These are phyloP conservation scores for Daphne laureola DNA, from an alignment of 441 rosid genomes.

Conservation along the genomic window DNA sequence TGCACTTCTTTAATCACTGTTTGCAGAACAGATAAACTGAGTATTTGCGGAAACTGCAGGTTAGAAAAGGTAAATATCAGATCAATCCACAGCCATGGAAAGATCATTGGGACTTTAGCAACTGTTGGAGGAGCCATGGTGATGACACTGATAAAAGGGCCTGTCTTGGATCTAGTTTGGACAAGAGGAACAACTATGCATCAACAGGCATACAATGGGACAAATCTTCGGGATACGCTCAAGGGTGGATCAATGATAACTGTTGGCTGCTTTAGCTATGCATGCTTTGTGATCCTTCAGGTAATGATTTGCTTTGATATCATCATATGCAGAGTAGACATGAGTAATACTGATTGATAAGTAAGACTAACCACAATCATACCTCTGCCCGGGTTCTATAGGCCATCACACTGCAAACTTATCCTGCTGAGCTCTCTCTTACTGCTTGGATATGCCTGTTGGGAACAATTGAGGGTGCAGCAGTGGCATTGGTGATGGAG, in stretches of 20 bases:
- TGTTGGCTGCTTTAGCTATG: slow-evolving; percentile 62
- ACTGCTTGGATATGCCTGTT: slow-evolving; percentile 76
- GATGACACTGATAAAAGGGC: slow-evolving; percentile 79
- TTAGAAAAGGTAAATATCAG: slow-evolving; percentile 63
- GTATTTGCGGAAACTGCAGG: slow-evolving; percentile 15
- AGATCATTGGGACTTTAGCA: slow-evolving; percentile 60
- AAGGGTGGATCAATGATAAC: slow-evolving; percentile 70
- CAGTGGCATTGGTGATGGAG: slow-evolving; percentile 57
- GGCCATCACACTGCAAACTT: slow-evolving; percentile 64
- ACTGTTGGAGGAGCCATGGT: slow-evolving; percentile 94
- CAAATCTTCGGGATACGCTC: slow-evolving; percentile 41
- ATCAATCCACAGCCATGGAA: slow-evolving; percentile 50
- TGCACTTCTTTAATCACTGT: no score
- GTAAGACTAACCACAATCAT: not conserved
- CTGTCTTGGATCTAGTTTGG: slow-evolving; percentile 46
- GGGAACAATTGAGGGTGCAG: slow-evolving; percentile 66
- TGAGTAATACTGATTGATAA: not conserved
- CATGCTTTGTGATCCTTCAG: slow-evolving; percentile 74
- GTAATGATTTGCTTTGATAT: slow-evolving; percentile 20
- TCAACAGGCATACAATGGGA: slow-evolving; percentile 30
- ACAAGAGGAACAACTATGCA: slow-evolving; percentile 31
- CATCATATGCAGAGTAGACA: no score
- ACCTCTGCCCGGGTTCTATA: slow-evolving; percentile 11
- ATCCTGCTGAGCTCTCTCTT: slow-evolving; percentile 77
- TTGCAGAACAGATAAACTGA: no score